Percentiles rank a stretch among this genome's conserved stretches.
phyloP scores from a whole-genome alignment of 2,329 filamentous ascomycete species.

The Emericellopsis cladophorae region DNA sequence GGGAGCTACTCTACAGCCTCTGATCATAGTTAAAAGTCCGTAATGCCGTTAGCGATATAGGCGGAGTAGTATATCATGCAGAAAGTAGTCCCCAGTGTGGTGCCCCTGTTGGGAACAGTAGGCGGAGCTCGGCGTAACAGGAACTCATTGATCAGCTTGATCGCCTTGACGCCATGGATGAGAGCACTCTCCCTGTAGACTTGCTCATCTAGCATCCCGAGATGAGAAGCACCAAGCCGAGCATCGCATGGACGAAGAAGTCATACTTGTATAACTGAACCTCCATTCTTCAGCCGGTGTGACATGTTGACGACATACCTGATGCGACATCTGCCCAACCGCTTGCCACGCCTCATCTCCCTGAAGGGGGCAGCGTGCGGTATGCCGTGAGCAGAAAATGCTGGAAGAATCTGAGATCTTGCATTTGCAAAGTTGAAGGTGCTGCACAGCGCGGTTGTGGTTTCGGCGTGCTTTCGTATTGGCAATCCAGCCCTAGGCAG shows the following conservation, averaged over 20 bases:
- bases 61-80: constrained; percentile 23
- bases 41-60: constrained; percentile 24
- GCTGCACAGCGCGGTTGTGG: neutral
- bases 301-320: constrained; percentile 10
- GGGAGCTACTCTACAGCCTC: constrained; percentile 15
- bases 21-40: constrained; percentile 24
- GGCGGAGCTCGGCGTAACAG: constrained; percentile 10
- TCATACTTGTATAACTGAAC: constrained; percentile 16
- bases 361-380: constrained; percentile 21
- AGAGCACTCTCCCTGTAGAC: constrained; percentile 10
- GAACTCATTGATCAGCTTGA: constrained; percentile 19
- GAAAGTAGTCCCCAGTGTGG: constrained; percentile 21
- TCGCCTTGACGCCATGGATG: constrained; percentile 22
- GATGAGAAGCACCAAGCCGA: constrained; percentile 26
- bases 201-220: constrained; percentile 11
- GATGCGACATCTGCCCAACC: constrained; percentile 22
- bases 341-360: constrained; percentile 21
- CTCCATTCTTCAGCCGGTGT: neutral
- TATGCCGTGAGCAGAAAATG: constrained; percentile 35
- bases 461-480: constrained; percentile 10
- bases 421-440: constrained; percentile 18
- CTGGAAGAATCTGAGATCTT: constrained; percentile 38
- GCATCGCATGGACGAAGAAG: constrained; percentile 27
- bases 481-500: constrained; percentile 21
- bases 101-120: constrained; percentile 13